These are phyloP conservation scores for Pythium brassicae DNA, from an alignment of 352 stramenopile species.

Conservation along the genomic window DNA sequence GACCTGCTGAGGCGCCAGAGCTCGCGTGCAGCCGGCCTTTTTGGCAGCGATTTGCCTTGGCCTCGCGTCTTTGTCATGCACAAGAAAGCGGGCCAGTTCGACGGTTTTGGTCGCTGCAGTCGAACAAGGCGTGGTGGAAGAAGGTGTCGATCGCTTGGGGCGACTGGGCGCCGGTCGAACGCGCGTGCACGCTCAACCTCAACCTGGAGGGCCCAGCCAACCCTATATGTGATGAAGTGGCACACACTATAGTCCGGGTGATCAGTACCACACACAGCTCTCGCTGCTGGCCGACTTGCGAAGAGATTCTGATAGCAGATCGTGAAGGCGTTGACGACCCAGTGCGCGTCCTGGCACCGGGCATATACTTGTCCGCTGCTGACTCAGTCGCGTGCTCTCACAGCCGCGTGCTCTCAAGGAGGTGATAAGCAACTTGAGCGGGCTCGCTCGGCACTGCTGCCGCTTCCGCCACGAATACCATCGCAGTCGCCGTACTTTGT, in stretches of 20 bases:
- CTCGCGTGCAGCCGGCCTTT: no score
- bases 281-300: slow-evolving; percentile 78
- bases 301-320: slow-evolving; percentile 71
- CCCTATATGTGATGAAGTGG: no score
- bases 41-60: no score
- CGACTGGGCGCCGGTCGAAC: neutral
- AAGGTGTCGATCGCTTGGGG: neutral
- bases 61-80: neutral
- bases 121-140: neutral
- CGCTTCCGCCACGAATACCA: no score
- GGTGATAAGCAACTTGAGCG: slow-evolving; percentile 89
- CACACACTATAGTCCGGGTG: no score
- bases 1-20: no score
- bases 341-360: slow-evolving; percentile 87
- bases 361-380: slow-evolving; percentile 86
- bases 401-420: slow-evolving; percentile 84
- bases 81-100: neutral
- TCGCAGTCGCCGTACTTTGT: slow-evolving; percentile 76
- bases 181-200: neutral
- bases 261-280: no score
- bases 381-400: slow-evolving; percentile 78
- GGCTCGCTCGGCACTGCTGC: slow-evolving; percentile 30
- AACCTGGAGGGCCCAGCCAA: neutral
- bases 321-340: slow-evolving; percentile 90
- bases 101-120: neutral